These are phyloP conservation scores for Poronia punctata DNA, from an alignment of 495 filamentous ascomycete genomes.

Conservation along the genomic window DNA sequence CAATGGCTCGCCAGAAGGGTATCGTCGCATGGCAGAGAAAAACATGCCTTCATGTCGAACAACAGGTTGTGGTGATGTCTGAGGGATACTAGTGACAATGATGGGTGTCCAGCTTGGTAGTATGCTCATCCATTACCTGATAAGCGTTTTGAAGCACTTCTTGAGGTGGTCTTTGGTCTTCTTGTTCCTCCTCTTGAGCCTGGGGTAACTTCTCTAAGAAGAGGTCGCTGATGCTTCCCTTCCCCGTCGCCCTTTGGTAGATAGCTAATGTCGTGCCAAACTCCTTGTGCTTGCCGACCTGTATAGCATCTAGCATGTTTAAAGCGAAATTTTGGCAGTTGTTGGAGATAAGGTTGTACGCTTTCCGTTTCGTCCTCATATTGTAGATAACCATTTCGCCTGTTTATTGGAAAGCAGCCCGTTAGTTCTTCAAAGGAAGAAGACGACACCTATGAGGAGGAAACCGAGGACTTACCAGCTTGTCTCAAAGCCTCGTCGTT, in stretches of 20 bases:
- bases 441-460: not conserved
- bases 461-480: constrained; percentile 23
- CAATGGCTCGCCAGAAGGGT: no score
- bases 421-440: not conserved
- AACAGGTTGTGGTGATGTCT: no score
- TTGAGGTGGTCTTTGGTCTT: constrained; percentile 10
- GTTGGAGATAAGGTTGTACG: constrained; percentile 42
- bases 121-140: constrained; percentile 35
- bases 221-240: constrained; percentile 31
- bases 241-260: constrained; percentile 32
- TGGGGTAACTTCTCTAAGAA: constrained; percentile 26
- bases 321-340: constrained; percentile 44
- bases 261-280: constrained; percentile 38
- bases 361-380: constrained; percentile 32
- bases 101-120: constrained; percentile 35
- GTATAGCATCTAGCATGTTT: constrained; percentile 35
- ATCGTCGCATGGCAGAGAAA: no score
- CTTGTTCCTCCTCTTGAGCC: constrained; percentile 20
- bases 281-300: constrained; percentile 29
- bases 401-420: constrained; percentile 1
- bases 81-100: constrained; percentile 8
- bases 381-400: constrained; percentile 38
- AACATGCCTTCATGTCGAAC: no score
- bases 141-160: constrained; percentile 28
- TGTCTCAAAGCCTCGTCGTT: constrained; percentile 40